Conservation (phyloP, 768 basidiomycete species). For the Mycena rebaudengoi region DNA sequence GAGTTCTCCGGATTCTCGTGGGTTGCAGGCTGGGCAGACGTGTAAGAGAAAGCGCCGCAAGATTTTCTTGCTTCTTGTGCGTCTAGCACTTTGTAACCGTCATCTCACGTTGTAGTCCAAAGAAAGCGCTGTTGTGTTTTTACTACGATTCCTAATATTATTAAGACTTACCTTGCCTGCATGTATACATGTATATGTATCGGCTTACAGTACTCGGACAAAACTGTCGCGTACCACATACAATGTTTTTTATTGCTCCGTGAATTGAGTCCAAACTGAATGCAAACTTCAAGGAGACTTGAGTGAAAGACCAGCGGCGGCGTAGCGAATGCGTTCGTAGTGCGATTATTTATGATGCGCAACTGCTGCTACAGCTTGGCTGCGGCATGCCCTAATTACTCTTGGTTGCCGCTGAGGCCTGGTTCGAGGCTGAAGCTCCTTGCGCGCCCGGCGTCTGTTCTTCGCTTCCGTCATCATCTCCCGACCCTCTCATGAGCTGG, state of each 20-base stretch:
- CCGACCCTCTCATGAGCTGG: conserved; percentile 71
- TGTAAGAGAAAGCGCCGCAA: conserved; percentile 11
- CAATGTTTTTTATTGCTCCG: conserved; percentile 21
- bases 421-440: conserved; percentile 30
- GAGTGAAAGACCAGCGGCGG: too few relatives aligned
- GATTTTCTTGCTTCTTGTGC: not conserved
- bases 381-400: not conserved
- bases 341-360: too few relatives aligned
- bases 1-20: conserved; percentile 99
- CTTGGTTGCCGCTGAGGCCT: too few relatives aligned
- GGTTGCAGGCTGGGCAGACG: conserved; percentile 78
- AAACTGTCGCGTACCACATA: conserved; percentile 8
- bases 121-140: conserved; percentile 19
- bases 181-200: conserved; percentile 53
- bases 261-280: too few relatives aligned
- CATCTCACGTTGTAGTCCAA: conserved; percentile 7
- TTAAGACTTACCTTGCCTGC: conserved; percentile 25
- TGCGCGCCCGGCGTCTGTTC: conserved; percentile 37
- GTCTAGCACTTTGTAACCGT: conserved; percentile 12
- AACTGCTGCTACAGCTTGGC: too few relatives aligned
- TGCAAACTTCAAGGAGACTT: too few relatives aligned
- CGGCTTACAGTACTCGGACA: conserved; percentile 22
- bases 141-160: conserved; percentile 22
- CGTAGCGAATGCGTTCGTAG: too few relatives aligned
- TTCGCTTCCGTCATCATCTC: conserved; percentile 42